Base-by-base conservation (phyloP, 1,284 basidiomycete species). In the Apiotrichum porosum region DNA sequence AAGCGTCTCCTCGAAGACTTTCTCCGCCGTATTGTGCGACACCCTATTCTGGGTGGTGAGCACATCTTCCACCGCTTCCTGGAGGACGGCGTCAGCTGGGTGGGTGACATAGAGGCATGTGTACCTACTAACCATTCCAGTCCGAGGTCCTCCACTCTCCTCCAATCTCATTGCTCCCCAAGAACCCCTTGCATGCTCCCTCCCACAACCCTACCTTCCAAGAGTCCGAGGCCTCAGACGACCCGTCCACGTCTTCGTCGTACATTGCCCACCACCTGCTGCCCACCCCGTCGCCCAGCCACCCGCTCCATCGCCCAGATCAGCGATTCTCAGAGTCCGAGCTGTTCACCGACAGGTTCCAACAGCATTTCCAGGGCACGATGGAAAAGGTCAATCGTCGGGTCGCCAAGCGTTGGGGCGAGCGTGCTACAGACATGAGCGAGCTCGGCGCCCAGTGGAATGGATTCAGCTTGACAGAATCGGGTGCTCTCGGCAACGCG, bases 331-430 rank as follows among this genome's bases (percentile, higher is more conserved):
- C 88, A 30, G 95, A 99, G 69, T 94, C 91, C 1, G 95, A 99
- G 71, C 82, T 84, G 3, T 98, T 99, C 72, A 99, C 95, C 4
- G 84, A 85, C 70, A 97, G 95, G 71, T 99, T 98, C 69, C 85
- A 91, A 38, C 83, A 83, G 43, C 95, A 98, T 74, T 78, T 99
- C 52, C 80, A 81, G 50, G 86, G 88, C 1, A 88, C 83, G 3
- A 88, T 98, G 85, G 95, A 99, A 72, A 97, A 92, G 72, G 88
- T 97, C 23, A 94, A 95, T 33, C 81, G 94, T 33, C 77, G 93
- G 47, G 81, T 86, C 9, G 81, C 93, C 66, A 95, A 95, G 74
- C 80, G 95, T 38, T 99, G 95, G 95, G 82, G 85, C 66, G 94
- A 98, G 58, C 81, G 83, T 54, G 83, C 89, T 2, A 84, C 87